Evolutionary conservation across 176 grass and related monocot species (phyloP), one percentile per base, ranked within the genome.

Genomic region (Lolium rigidum): DNA sequence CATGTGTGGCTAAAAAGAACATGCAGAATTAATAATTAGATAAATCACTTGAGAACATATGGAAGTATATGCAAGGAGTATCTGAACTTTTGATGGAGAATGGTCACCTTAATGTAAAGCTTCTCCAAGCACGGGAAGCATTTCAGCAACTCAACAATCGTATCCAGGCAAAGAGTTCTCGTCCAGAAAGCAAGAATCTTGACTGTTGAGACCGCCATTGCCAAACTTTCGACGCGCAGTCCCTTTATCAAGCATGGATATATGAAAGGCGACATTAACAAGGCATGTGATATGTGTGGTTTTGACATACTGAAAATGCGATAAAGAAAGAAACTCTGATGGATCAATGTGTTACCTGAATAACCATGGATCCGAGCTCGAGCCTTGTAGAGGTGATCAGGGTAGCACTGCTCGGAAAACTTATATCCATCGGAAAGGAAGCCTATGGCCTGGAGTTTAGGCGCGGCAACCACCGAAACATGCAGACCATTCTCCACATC

Each of bases 51-150:
- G 31, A 35, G 31, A 35, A 35, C 31, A 35, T 35, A 3, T 35
- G 31, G 31, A 14, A 73, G 41, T 73, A 47, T 41, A 21, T 21
- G 4, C 22, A 73, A 73, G 1, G 12, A 25, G 12, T 43, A 65
- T 11, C 14, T 65, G 10, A 50, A 21, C n/a, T 1, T 24, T 48
- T 14, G 21, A 48, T 21, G 70, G 44, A 73, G n/a, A 73, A 48
- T 8, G 10, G 14, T 73, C 39, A 48, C 43, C 70, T 70, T 22
- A 73, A 73, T 73, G 43, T 48, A 48, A 5, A 73, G 21, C 43
- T 46, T 48, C 41, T 73, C 70, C 70, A 73, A 73, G 43, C 38
- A 73, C 0, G 70, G 70, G 13, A 73, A 73, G 43, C 41, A 73
- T 48, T n/a, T 73, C 11, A 73, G 11, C 70, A 73, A 48, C n/a